Conservation (phyloP, 2,329 filamentous ascomycete genomes). For the Pseudocercospora eumusae region DNA sequence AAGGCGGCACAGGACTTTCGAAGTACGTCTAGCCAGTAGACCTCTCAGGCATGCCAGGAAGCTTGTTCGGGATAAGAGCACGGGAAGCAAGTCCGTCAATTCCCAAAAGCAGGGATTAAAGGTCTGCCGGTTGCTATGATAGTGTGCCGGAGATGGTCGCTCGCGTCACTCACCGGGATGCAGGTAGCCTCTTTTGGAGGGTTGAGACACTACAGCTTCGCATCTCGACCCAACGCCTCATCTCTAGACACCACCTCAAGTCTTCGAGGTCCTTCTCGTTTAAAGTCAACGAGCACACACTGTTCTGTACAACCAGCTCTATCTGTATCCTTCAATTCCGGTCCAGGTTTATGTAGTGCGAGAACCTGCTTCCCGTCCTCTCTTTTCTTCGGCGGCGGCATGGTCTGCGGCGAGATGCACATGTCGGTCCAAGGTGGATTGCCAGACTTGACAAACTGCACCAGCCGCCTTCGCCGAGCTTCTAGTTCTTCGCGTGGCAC, state of each 20-base stretch:
- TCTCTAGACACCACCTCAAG: conserved; percentile 53
- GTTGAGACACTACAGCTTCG: conserved; percentile 18
- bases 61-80: too few relatives aligned
- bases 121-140: too few relatives aligned
- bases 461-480: conserved; percentile 55
- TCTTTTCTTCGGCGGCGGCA: conserved; percentile 42
- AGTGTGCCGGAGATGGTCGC: too few relatives aligned
- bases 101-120: too few relatives aligned
- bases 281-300: conserved; percentile 60
- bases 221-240: conserved; percentile 39
- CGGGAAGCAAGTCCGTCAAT: too few relatives aligned
- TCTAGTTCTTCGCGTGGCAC: conserved; percentile 45
- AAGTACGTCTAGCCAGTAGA: too few relatives aligned
- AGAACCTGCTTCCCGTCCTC: conserved; percentile 56
- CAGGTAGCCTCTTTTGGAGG: too few relatives aligned
- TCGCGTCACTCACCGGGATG: too few relatives aligned
- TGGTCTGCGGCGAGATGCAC: conserved; percentile 46
- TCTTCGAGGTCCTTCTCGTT: conserved; percentile 58
- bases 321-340: conserved; percentile 49
- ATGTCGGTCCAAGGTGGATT: conserved; percentile 48
- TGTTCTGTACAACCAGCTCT: conserved; percentile 56
- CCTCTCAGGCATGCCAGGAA: too few relatives aligned
- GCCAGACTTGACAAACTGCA: conserved; percentile 54
- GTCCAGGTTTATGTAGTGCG: conserved; percentile 56
- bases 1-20: too few relatives aligned